Evolutionary conservation across 495 filamentous ascomycete genomes (phyloP).

Genomic region (Umbilicaria muhlenbergii): DNA sequence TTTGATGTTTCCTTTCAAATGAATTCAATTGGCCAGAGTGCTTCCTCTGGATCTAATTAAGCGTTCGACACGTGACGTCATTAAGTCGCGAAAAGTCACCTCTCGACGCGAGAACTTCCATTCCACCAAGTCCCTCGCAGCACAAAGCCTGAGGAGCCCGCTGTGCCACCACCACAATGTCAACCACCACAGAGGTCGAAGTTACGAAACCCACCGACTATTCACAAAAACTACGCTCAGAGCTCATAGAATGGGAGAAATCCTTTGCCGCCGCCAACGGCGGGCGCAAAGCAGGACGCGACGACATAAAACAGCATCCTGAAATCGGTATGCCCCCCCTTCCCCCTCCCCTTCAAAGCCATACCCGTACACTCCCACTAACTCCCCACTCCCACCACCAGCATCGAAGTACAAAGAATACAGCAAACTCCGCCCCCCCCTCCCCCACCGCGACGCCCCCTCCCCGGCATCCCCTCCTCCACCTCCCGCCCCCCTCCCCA

Average conservation of each 20-base stretch:
- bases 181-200: neutral
- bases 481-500: slow-evolving; percentile 25
- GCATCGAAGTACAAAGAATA: slow-evolving; percentile 89
- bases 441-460: slow-evolving; percentile 28
- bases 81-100: no score
- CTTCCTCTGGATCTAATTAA: no score
- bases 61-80: no score
- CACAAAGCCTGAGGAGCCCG: no score
- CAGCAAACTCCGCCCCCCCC: slow-evolving; percentile 48
- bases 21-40: no score
- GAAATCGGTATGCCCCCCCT: slow-evolving; percentile 52
- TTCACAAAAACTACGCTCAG: slow-evolving; percentile 34
- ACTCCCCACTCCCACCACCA: slow-evolving; percentile 15
- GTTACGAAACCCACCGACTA: neutral
- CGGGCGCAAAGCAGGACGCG: slow-evolving; percentile 63
- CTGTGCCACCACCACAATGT: neutral
- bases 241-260: slow-evolving; percentile 80
- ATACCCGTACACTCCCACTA: neutral
- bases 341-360: neutral
- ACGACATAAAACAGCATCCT: slow-evolving; percentile 74
- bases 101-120: no score
- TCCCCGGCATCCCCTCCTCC: slow-evolving; percentile 6
- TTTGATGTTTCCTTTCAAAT: no score
- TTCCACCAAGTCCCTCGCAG: no score
- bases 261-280: slow-evolving; percentile 51